Base-by-base conservation (phyloP, 148 eudicot species). In the Diospyros lotus region DNA sequence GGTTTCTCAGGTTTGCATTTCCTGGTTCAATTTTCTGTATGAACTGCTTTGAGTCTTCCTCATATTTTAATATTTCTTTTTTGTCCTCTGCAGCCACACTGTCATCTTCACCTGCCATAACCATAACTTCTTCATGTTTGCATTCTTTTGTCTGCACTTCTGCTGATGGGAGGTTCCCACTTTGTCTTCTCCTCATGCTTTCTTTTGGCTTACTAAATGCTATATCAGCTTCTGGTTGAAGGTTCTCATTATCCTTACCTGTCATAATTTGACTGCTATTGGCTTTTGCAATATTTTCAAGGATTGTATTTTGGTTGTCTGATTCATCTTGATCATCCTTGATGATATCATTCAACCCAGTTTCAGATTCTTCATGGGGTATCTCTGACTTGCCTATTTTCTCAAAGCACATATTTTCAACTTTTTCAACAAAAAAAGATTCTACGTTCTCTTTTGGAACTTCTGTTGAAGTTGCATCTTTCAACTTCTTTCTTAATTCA, bases 351-450 rank as follows among this genome's bases (percentile, higher is more conserved):
- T 72, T 72, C 28, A 56, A 44, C 58, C 64, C 76, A 66, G 45
- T 60, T 73, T 78, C 76, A 48, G 72, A 52, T 69, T 69, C 72
- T 69, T 69, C 72, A 38, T 13, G 38, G 58, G 64, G 58, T 39
- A 38, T 64, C 18, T 72, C 80, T 51, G 13, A 1, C 15, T 38
- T 52, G 56, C 44, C 71, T 54, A 12, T 58, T 13, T 50, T 51
- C 14, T 51, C 42, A 9, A 51, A 51, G 10, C 53, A 9, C 17
- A 8, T 9, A 1, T 58, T 74, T 62, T 72, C 69, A 28, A n/a
- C 40, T 74, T 15, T 43, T 41, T 18, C 12, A 11, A 66, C 44
- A 48, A 28, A 11, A 53, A 42, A 42, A 17, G 64, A 51, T 60
- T 53, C 74, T 14, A 55, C 44, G n/a, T 66, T 53, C 28, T 61